Evolutionary conservation across 257 asterid species (phyloP).

Genomic region (Schizonepeta tenuifolia): DNA sequence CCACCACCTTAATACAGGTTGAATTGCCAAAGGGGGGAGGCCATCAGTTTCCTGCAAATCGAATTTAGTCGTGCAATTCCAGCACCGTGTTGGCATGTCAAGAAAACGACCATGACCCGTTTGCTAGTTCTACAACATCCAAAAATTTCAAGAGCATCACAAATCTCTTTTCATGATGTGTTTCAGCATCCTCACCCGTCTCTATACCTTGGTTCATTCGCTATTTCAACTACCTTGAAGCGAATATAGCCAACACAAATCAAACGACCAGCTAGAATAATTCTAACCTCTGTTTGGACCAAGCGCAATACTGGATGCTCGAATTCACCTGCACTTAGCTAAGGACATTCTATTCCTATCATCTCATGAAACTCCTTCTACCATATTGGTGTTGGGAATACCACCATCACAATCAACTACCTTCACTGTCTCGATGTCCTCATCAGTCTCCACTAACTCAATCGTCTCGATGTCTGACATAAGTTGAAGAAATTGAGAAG

Average conservation of each 20-base stretch:
- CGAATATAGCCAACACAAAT: not conserved
- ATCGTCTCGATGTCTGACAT: slow-evolving; percentile 40
- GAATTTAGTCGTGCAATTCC: not conserved
- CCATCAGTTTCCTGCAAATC: slow-evolving; percentile 10
- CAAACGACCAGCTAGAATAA: slow-evolving; percentile 5
- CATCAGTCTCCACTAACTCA: slow-evolving; percentile 43
- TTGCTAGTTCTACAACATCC: slow-evolving; percentile 14
- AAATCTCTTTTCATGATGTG: not conserved
- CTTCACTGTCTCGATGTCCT: slow-evolving; percentile 41
- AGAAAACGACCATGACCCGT: not conserved
- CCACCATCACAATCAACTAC: slow-evolving; percentile 35
- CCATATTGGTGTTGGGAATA: slow-evolving; percentile 26
- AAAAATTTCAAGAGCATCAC: not conserved
- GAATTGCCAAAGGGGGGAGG: slow-evolving; percentile 6
- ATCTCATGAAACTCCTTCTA: slow-evolving; percentile 41
- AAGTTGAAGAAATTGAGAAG: slow-evolving; percentile 59
- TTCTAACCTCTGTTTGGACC: not conserved
- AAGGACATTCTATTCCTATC: slow-evolving; percentile 16
- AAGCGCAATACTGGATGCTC: not conserved
- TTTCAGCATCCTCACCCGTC: slow-evolving; percentile 23
- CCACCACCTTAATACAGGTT: slow-evolving; percentile 26
- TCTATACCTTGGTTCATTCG: slow-evolving; percentile 13
- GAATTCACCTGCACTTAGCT: not conserved
- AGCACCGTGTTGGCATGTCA: slow-evolving; percentile 4
- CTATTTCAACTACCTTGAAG: slow-evolving; percentile 14